Base-by-base conservation (phyloP, 345 rosid species). In the Gossypium longicalyx region DNA sequence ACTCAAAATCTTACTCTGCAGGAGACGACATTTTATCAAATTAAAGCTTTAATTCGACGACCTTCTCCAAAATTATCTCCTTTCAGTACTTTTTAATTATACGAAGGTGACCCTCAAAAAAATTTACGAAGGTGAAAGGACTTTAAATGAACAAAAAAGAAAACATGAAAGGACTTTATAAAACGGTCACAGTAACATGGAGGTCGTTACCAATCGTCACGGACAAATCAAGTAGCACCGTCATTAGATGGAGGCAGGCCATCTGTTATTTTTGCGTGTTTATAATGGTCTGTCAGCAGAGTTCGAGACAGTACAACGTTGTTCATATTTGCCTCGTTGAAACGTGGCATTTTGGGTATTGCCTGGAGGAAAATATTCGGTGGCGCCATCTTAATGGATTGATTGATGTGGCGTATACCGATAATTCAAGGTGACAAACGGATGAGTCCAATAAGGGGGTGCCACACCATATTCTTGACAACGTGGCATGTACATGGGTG, bases 11-110 rank as follows among this genome's bases (percentile, higher is more conserved):
- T 71, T 71, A 71, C 52, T 56, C 64, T n/a, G 29, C 52, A 25
- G 64, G 74, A 27, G 74, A 71, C 51, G 74, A 71, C 74, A 71
- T 71, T 71, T 53, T 71, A 54, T 29, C n/a, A 54, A 38, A 71
- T 56, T 52, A 27, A 27, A 51, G 62, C 48, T 71, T 25, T n/a
- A 52, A 54, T 56, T 38, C 63, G 12, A 57, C 4, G 9, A 53
- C 27, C 43, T 17, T 38, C 41, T 41, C 49, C 10, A 1, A 64
- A 34, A 62, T 44, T 29, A 34, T 63, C 67, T 17, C 15, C 23
- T 10, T 2, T 57, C 4, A 9, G 61, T 63, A n/a, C 13, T 63
- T 63, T 1, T 11, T 53, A 53, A 53, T 63, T 9, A 6, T 29
- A 34, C 7, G 45, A 62, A 62, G 20, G 67, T 25, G 65, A 27